phyloP scores from a whole-genome alignment of 2,329 filamentous ascomycete species.

The Botrytis deweyae region DNA sequence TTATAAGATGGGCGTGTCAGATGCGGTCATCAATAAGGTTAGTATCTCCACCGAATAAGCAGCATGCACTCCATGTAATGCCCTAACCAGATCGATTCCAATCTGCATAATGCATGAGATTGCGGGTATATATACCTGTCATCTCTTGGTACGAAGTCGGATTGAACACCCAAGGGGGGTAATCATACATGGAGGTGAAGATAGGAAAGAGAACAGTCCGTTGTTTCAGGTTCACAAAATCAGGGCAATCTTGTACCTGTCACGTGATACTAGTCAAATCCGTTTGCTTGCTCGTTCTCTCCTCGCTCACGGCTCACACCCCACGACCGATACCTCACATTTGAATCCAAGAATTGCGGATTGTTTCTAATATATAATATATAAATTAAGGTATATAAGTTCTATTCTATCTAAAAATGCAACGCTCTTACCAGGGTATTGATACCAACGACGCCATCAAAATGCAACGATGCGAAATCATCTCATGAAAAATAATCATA shows the following conservation, averaged over 20 bases:
- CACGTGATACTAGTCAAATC: background rate
- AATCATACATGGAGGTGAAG: background rate
- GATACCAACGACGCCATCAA: conserved; percentile 12
- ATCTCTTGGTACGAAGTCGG: background rate
- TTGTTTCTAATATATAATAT: background rate
- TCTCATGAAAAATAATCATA: background rate
- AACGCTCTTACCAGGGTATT: conserved; percentile 14
- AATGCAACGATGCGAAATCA: background rate
- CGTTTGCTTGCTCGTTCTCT: background rate
- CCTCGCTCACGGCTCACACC: background rate
- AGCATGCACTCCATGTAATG: background rate
- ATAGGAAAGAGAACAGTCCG: background rate
- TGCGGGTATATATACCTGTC: background rate
- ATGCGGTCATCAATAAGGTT: background rate
- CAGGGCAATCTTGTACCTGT: background rate
- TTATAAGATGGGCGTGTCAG: background rate
- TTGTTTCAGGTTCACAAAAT: background rate
- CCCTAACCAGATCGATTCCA: background rate
- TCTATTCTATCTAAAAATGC: conserved; percentile 9
- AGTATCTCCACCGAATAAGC: background rate
- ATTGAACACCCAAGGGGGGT: background rate
- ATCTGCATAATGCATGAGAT: background rate
- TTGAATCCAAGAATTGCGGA: background rate
- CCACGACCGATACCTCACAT: background rate
- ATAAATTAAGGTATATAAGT: conserved; percentile 10